phyloP scores from a whole-genome alignment of 2,329 filamentous ascomycete genomes.

The Trichoderma sp. region DNA sequence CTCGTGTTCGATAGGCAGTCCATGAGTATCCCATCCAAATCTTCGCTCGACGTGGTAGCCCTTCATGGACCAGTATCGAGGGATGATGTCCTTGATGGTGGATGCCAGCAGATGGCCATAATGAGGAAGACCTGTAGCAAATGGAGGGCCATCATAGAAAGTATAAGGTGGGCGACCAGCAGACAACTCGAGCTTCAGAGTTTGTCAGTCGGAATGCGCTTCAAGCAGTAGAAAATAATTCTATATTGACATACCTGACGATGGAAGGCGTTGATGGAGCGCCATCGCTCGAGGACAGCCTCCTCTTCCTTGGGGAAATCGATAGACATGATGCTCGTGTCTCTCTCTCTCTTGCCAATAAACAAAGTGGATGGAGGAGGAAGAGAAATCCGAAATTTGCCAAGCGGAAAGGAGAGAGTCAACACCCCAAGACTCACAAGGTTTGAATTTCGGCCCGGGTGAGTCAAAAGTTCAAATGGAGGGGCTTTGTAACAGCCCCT shows the following conservation, averaged over 20 bases:
- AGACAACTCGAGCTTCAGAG: slow-evolving; percentile 70
- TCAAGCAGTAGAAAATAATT: slow-evolving; percentile 11
- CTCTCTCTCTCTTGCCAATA: slow-evolving; percentile 7
- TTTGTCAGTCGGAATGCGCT: background rate
- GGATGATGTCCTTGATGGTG: slow-evolving; percentile 97
- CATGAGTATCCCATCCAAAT: slow-evolving; percentile 95
- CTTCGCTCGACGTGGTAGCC: slow-evolving; percentile 88
- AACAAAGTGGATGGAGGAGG: background rate
- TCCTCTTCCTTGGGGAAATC: slow-evolving; percentile 93
- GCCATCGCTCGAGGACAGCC: slow-evolving; percentile 81
- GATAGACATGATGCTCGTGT: slow-evolving; percentile 69
- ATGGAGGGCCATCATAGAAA: slow-evolving; percentile 89
- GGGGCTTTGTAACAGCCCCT: slow-evolving; percentile 9
- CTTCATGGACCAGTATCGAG: slow-evolving; percentile 97
- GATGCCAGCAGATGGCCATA: slow-evolving; percentile 80
- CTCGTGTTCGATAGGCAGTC: slow-evolving; percentile 93
- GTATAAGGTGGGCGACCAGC: slow-evolving; percentile 83
- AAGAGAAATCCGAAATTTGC: background rate
- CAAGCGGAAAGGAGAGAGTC: background rate
- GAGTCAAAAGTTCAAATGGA: slow-evolving; percentile 24
- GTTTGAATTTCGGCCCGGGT: slow-evolving; percentile 16
- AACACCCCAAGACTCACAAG: background rate
- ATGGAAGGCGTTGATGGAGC: slow-evolving; percentile 88
- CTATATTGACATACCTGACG: slow-evolving; percentile 63
- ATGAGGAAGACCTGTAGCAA: slow-evolving; percentile 71